Conservation (phyloP, 306 rosid genomes). For the Oemleria cerasiformis region DNA sequence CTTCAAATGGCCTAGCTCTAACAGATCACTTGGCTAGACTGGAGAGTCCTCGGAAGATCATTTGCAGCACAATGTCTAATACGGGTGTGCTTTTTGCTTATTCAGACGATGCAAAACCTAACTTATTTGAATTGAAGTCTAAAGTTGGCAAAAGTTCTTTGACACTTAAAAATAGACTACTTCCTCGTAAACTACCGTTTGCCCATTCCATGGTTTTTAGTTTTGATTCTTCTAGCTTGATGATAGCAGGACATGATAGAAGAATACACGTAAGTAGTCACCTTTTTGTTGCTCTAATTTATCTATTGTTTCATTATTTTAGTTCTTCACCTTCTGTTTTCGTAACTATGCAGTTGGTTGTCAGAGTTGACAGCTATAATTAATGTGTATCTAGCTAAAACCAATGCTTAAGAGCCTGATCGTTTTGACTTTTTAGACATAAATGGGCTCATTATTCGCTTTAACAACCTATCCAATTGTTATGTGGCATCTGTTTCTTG, state of each 20-base stretch:
- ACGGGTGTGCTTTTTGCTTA: conserved; percentile 67
- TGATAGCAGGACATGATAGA: conserved; percentile 80
- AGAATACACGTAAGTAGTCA: conserved; percentile 52
- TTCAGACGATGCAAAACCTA: conserved; percentile 70
- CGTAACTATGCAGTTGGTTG: too few species aligned
- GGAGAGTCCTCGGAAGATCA: conserved; percentile 65
- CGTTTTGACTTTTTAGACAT: background rate
- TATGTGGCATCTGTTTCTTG: conserved; percentile 13
- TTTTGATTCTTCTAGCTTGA: conserved; percentile 76
- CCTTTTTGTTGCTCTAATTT: background rate
- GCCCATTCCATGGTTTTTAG: conserved; percentile 86
- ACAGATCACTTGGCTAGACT: conserved; percentile 54
- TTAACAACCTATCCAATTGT: background rate
- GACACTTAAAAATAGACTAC: conserved; percentile 49
- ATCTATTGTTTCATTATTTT: background rate
- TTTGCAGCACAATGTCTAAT: conserved; percentile 77
- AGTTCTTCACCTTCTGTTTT: too few species aligned
- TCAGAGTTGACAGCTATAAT: too few species aligned
- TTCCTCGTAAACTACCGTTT: conserved; percentile 60
- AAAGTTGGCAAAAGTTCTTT: conserved; percentile 44
- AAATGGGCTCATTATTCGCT: background rate
- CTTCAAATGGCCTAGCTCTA: conserved; percentile 46
- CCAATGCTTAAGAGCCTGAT: background rate
- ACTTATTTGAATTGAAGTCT: conserved; percentile 53
- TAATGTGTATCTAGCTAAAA: background rate